Evolutionary conservation across 192 early-diverging fungal species (phyloP).

Genomic region (Borealophlyctis nickersoniae): DNA sequence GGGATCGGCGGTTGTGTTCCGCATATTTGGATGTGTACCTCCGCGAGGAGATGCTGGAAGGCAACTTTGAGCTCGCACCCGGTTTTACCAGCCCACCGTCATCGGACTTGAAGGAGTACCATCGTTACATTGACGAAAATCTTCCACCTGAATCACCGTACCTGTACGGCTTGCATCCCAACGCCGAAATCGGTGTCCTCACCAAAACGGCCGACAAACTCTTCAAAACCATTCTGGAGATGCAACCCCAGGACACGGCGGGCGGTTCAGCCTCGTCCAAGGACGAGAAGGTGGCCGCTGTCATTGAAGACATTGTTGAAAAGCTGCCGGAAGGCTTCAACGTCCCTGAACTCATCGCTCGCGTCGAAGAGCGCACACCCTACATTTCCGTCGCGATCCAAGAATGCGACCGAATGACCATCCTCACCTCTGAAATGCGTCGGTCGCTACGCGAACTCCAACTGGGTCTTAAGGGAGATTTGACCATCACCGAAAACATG

Average conservation of each 20-base stretch:
- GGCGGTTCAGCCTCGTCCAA: conserved; percentile 56
- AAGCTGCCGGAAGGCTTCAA: conserved; percentile 59
- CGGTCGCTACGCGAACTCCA: conserved; percentile 60
- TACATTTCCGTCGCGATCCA: conserved; percentile 66
- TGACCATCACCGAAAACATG: conserved; percentile 66
- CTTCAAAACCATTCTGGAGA: conserved; percentile 67
- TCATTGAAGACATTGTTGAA: conserved; percentile 59
- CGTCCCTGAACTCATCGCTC: conserved; percentile 57
- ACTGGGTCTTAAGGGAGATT: conserved; percentile 61
- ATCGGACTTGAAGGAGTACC: conserved; percentile 65
- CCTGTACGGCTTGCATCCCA: conserved; percentile 64
- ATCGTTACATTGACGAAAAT: conserved; percentile 64
- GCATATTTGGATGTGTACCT: conserved; percentile 61
- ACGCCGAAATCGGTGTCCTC: conserved; percentile 65
- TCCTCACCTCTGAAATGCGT: conserved; percentile 57
- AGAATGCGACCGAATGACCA: conserved; percentile 64
- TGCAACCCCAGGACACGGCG: conserved; percentile 59
- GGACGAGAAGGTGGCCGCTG: conserved; percentile 60
- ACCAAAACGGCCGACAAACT: conserved; percentile 62
- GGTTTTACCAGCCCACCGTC: conserved; percentile 56
- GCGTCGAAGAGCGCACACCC: conserved; percentile 64
- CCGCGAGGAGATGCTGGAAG: conserved; percentile 61
- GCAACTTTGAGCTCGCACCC: conserved; percentile 60
- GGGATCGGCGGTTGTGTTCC: conserved; percentile 60
- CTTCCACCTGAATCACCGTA: conserved; percentile 60